Evolutionary conservation across 108 stramenopile species (phyloP).

Genomic region (Nitzschia palea): DNA sequence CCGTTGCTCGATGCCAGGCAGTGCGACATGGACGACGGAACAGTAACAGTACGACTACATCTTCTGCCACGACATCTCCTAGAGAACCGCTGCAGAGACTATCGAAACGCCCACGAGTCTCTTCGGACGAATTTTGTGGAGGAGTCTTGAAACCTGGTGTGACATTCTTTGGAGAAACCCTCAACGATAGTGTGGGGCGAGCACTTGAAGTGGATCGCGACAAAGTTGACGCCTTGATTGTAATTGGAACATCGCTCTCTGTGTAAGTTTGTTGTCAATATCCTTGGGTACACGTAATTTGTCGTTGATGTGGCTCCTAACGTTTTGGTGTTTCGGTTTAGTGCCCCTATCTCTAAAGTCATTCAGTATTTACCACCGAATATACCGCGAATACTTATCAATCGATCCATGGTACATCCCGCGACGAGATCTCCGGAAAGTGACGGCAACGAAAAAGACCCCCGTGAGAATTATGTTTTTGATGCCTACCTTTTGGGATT

Average conservation of each 20-base stretch:
- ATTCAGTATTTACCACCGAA: constrained; percentile 57
- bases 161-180: constrained; percentile 85
- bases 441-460: constrained; percentile 31
- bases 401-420: constrained; percentile 75
- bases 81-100: constrained; percentile 4
- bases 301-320: constrained; percentile 7
- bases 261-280: constrained; percentile 49
- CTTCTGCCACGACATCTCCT: constrained; percentile 4
- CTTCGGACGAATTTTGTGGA: constrained; percentile 45
- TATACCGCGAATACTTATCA: constrained; percentile 82
- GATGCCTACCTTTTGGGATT: constrained; percentile 81
- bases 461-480: constrained; percentile 59
- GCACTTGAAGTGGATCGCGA: constrained; percentile 64
- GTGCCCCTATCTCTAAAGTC: constrained; percentile 86
- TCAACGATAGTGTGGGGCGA: constrained; percentile 52
- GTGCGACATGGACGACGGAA: not conserved
- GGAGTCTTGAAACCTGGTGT: constrained; percentile 83
- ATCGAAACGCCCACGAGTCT: constrained; percentile 4
- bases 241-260: constrained; percentile 86
- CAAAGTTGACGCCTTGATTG: constrained; percentile 82
- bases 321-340: constrained; percentile 6
- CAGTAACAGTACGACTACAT: not conserved
- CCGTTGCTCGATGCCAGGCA: constrained; percentile 58
- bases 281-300: not conserved
- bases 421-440: not conserved